phyloP scores from a whole-genome alignment of 2,329 filamentous ascomycete species.

The Blastomyces percursus region DNA sequence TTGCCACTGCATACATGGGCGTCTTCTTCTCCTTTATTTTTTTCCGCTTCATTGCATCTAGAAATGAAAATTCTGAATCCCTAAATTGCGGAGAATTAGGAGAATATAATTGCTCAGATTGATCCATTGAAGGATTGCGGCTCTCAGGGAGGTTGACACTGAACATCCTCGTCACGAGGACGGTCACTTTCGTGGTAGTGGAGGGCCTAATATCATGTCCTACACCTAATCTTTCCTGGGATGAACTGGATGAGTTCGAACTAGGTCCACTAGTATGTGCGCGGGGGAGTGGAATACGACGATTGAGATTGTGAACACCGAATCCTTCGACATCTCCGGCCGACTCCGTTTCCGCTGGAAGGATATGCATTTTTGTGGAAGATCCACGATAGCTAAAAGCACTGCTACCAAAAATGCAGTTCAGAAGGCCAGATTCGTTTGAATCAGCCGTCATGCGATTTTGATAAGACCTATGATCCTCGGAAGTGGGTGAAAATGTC shows the following conservation, averaged over 20 bases:
- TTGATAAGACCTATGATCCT: conserved; percentile 25
- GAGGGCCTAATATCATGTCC: conserved; percentile 12
- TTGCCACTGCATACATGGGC: conserved; percentile 49
- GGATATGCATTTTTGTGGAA: conserved; percentile 50
- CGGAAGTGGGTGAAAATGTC: conserved; percentile 30
- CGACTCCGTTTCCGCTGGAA: conserved; percentile 34
- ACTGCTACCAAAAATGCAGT: conserved; percentile 51
- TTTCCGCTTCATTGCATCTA: conserved; percentile 31
- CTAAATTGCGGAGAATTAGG: conserved; percentile 26
- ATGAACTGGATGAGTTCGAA: conserved; percentile 11
- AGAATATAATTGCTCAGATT: conserved; percentile 23
- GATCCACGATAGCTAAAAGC: conserved; percentile 48
- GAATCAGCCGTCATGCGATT: conserved; percentile 35
- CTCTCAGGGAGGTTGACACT: conserved; percentile 44
- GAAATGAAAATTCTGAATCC: conserved; percentile 29
- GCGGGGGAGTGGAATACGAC: conserved; percentile 28
- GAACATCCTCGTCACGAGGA: conserved; percentile 50
- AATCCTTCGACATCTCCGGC: conserved; percentile 16
- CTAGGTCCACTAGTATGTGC: conserved; percentile 30
- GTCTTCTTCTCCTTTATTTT: conserved; percentile 44
- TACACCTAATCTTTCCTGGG: conserved; percentile 20
- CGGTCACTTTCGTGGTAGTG: conserved; percentile 37
- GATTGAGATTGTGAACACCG: conserved; percentile 12
- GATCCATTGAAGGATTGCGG: conserved; percentile 27
- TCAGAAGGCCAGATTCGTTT: conserved; percentile 42